Percentiles rank a stretch among this genome's conserved stretches.
phyloP scores from a whole-genome alignment of 225 moss, liverwort and hornwort species.

The Bryum argenteum region DNA sequence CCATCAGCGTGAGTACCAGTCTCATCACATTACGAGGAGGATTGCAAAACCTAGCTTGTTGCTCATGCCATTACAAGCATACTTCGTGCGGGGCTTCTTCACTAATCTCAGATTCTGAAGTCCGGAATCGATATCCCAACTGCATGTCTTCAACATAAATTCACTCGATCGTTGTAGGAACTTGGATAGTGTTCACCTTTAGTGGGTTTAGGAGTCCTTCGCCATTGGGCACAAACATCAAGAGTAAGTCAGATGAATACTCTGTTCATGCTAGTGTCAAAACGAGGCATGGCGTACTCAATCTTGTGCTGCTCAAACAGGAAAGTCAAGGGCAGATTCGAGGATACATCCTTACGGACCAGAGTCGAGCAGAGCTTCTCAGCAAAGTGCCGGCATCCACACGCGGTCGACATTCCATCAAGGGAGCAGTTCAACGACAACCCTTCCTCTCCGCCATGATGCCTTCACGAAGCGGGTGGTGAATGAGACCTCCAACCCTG shows the following conservation, averaged over 20 bases:
- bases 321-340: slow-evolving; percentile 27
- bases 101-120: background rate
- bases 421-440: background rate
- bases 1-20: no score
- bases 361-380: background rate
- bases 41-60: background rate
- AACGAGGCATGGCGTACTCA: background rate
- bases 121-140: background rate
- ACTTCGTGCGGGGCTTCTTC: background rate
- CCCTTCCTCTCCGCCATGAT: slow-evolving; percentile 20
- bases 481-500: slow-evolving; percentile 2
- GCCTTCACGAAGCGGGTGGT: slow-evolving; percentile 13
- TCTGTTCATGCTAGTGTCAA: no score
- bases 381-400: background rate
- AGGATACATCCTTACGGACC: slow-evolving; percentile 34
- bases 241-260: no score
- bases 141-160: no score
- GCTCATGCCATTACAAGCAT: slow-evolving; percentile 2
- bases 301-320: slow-evolving; percentile 19
- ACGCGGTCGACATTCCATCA: background rate
- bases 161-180: no score
- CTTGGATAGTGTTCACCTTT: no score
- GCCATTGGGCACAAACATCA: no score
- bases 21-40: no score
- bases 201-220: no score